phyloP scores from a whole-genome alignment of 495 filamentous ascomycete species.

The Penicillium arizonense region DNA sequence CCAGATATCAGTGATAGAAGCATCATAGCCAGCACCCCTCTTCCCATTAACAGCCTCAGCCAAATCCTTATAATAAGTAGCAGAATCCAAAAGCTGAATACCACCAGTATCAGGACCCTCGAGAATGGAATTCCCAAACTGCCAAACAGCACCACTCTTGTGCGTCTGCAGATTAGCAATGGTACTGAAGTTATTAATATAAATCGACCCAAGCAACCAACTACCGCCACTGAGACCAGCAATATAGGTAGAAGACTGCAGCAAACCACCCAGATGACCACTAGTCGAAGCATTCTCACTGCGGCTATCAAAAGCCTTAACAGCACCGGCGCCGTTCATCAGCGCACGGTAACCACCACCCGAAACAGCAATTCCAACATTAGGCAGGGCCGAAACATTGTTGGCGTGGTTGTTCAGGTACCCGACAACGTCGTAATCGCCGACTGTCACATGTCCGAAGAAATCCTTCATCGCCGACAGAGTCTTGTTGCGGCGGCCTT shows the following conservation, averaged over 20 bases:
- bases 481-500: slow-evolving; percentile 50
- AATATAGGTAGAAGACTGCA: slow-evolving; percentile 84
- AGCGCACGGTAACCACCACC: slow-evolving; percentile 83
- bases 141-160: slow-evolving; percentile 58
- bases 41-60: slow-evolving; percentile 62
- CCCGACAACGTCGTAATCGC: slow-evolving; percentile 67
- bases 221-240: slow-evolving; percentile 82
- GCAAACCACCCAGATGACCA: slow-evolving; percentile 79
- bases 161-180: slow-evolving; percentile 55
- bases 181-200: slow-evolving; percentile 85
- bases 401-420: slow-evolving; percentile 63
- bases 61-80: slow-evolving; percentile 68
- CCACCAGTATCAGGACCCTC: slow-evolving; percentile 55
- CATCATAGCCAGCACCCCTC: slow-evolving; percentile 67
- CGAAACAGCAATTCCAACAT: slow-evolving; percentile 58
- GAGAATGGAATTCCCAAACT: slow-evolving; percentile 77
- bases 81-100: slow-evolving; percentile 51
- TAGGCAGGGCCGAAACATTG: slow-evolving; percentile 58
- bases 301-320: slow-evolving; percentile 81
- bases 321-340: slow-evolving; percentile 82
- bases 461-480: slow-evolving; percentile 69
- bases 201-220: slow-evolving; percentile 86
- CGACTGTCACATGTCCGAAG: slow-evolving; percentile 68
- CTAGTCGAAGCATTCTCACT: slow-evolving; percentile 60
- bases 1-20: slow-evolving; percentile 88